Evolutionary conservation across 1,139 yeast genomes (phyloP).

Genomic region (Cylindricascospora bacillispora): DNA sequence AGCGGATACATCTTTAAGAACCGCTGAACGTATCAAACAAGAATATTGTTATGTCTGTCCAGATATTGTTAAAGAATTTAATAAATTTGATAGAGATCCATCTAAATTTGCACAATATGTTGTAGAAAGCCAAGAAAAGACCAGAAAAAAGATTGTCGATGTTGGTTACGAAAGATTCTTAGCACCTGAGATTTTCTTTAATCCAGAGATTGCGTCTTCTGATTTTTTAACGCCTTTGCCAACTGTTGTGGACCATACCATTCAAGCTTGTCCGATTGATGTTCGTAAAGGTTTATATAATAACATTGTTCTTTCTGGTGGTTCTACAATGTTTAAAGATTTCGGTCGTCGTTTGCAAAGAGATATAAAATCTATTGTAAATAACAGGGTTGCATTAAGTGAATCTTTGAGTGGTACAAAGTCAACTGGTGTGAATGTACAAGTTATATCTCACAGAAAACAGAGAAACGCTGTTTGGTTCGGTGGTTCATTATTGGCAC

Average conservation of each 20-base stretch:
- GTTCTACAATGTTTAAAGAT: conserved; percentile 97
- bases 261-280: conserved; percentile 93
- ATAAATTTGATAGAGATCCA: conserved; percentile 86
- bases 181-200: conserved; percentile 97
- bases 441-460: conserved; percentile 92
- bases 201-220: conserved; percentile 91
- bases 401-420: conserved; percentile 73
- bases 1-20: conserved; percentile 80
- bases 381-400: conserved; percentile 73
- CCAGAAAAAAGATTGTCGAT: conserved; percentile 56
- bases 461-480: conserved; percentile 99
- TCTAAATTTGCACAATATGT: conserved; percentile 88
- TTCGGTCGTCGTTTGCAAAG: conserved; percentile 96
- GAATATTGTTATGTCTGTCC: conserved; percentile 96
- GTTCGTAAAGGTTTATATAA: conserved; percentile 93
- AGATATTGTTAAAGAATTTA: conserved; percentile 92
- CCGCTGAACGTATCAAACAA: conserved; percentile 94
- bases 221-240: conserved; percentile 96
- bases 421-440: conserved; percentile 92
- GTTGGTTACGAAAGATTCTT: conserved; percentile 95
- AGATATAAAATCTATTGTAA: conserved; percentile 78
- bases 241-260: conserved; percentile 84
- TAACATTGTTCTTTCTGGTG: conserved; percentile 91
- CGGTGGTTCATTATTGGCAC: conserved; percentile 95
- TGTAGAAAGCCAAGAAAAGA: conserved; percentile 71